These are phyloP conservation scores for Hymenochaete sp. DNA, from an alignment of 1,284 basidiomycete species.

Conservation along the genomic window DNA sequence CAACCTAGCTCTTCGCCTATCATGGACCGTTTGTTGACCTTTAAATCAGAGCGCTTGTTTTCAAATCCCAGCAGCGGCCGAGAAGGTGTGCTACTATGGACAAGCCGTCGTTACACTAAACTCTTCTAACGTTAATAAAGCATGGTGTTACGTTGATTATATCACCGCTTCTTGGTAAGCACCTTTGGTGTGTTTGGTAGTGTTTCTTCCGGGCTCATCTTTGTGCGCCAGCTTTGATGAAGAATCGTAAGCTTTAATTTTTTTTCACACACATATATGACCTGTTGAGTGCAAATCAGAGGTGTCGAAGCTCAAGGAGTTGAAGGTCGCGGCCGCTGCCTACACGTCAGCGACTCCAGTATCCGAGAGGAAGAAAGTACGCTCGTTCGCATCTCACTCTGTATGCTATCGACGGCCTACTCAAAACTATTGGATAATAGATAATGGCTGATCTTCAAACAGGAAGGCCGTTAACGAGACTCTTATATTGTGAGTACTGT, in stretches of 20 bases:
- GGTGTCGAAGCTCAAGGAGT: constrained; percentile 50
- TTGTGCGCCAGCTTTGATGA: constrained; percentile 61
- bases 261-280: not conserved
- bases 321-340: constrained; percentile 51
- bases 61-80: constrained; percentile 73
- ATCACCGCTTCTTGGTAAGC: constrained; percentile 66
- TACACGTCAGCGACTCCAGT: constrained; percentile 58
- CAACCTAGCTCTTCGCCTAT: not conserved
- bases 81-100: constrained; percentile 35
- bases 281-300: constrained; percentile 35
- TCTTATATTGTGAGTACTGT: constrained; percentile 61
- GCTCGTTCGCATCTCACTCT: not conserved
- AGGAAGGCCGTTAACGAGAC: constrained; percentile 47
- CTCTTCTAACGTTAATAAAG: constrained; percentile 25
- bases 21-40: not conserved
- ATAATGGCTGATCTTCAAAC: constrained; percentile 56
- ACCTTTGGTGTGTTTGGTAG: not conserved
- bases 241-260: constrained; percentile 50
- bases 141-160: constrained; percentile 72
- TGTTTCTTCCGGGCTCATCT: not conserved
- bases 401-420: not conserved
- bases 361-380: constrained; percentile 47
- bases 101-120: not conserved
- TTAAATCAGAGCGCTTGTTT: constrained; percentile 67
- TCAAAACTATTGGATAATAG: constrained; percentile 30